These are phyloP conservation scores for Mycena pura DNA, from an alignment of 768 basidiomycete species.

Conservation along the genomic window DNA sequence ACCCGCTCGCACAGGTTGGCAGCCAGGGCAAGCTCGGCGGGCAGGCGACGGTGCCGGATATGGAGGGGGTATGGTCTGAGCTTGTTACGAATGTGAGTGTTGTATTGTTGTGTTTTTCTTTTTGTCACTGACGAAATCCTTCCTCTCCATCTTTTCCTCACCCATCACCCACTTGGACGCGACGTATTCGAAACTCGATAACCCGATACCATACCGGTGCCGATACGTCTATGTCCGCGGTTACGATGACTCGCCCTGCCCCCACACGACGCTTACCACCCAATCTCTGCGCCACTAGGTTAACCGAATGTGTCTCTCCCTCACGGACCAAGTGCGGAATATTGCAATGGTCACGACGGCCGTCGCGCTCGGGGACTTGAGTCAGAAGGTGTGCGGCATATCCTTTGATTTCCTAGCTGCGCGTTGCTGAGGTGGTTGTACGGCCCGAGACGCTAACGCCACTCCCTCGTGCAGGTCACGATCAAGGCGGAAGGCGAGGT, in stretches of 20 bases:
- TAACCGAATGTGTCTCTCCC: slow-evolving; percentile 62
- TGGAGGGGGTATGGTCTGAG: slow-evolving; percentile 81
- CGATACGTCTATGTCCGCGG: not conserved
- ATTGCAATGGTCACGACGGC: slow-evolving; percentile 82
- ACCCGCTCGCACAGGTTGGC: slow-evolving; percentile 7
- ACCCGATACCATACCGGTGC: no score
- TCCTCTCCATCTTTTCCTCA: not conserved
- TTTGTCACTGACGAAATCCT: not conserved
- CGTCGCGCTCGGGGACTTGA: slow-evolving; percentile 78
- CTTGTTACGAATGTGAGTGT: slow-evolving; percentile 72
- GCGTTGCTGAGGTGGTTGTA: not conserved
- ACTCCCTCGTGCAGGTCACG: not conserved
- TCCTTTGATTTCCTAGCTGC: not conserved
- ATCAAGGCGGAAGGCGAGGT: slow-evolving; percentile 5
- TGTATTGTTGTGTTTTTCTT: no score
- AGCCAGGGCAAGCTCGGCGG: slow-evolving; percentile 29
- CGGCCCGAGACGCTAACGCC: not conserved
- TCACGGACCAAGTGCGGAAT: slow-evolving; percentile 77
- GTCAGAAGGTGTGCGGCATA: slow-evolving; percentile 61
- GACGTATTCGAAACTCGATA: no score
- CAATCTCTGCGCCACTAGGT: no score
- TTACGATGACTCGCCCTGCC: not conserved
- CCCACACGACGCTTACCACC: not conserved
- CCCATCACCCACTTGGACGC: no score
- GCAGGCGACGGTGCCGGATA: slow-evolving; percentile 72